A percentile compares a stretch with the other conserved stretches of the same genome.
These are phyloP conservation scores for Logfia minima DNA, from an alignment of 129 eudicot genomes.

Conservation along the genomic window DNA sequence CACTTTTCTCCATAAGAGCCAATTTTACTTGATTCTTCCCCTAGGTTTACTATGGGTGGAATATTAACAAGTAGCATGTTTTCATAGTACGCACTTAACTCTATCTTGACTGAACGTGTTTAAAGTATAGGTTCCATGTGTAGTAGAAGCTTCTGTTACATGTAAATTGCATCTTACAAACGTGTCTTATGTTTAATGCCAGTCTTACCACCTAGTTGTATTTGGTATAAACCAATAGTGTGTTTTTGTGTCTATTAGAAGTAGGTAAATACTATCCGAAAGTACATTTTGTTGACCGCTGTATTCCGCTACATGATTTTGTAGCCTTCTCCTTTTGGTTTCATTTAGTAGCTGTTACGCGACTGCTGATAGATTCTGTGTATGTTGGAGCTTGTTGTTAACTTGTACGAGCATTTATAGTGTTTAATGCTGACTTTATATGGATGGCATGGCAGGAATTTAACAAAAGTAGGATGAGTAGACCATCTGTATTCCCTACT, in stretches of 20 bases:
- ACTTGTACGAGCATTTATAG: background rate
- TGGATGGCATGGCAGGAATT: slow-evolving; percentile 49
- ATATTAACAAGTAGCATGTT: background rate
- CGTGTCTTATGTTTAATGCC: background rate
- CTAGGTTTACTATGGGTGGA: too few species aligned
- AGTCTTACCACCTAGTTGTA: background rate
- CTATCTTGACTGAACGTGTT: background rate
- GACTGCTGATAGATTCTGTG: too few species aligned
- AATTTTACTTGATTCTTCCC: too few species aligned
- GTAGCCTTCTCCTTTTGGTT: background rate
- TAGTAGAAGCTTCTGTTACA: background rate
- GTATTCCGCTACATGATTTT: too few species aligned
- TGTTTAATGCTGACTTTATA: background rate
- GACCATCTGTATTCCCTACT: slow-evolving; percentile 39
- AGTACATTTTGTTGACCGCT: background rate
- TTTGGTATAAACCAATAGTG: background rate
- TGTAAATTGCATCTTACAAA: background rate
- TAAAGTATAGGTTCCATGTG: background rate
- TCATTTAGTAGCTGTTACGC: too few species aligned
- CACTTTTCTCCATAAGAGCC: too few species aligned
- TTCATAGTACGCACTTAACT: background rate
- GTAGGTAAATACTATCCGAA: background rate
- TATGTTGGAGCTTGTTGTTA: background rate
- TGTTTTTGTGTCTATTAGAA: background rate
- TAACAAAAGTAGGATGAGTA: slow-evolving; percentile 76